These are phyloP conservation scores for Buxus sempervirens DNA, from an alignment of 164 flowering plant genomes.

Conservation along the genomic window DNA sequence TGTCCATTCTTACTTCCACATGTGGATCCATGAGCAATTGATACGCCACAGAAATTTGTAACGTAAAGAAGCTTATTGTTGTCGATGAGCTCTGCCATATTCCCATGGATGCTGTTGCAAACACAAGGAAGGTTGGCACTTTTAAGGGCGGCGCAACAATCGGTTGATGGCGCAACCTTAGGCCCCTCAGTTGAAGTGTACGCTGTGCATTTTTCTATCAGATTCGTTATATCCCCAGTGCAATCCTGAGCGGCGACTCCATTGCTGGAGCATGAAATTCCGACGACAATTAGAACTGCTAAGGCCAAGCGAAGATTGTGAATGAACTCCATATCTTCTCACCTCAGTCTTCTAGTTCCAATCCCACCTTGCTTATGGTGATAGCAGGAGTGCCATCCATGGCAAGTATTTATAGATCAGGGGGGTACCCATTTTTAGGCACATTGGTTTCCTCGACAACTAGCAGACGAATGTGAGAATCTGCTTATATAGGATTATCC, in stretches of 20 bases:
- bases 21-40: no score
- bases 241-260: constrained; percentile 1
- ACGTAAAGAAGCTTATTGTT: constrained; percentile 36
- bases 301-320: neutral
- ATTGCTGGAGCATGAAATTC: neutral
- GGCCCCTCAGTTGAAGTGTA: constrained; percentile 25
- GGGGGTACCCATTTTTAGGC: no score
- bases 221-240: constrained; percentile 7
- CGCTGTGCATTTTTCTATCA: constrained; percentile 13
- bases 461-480: no score
- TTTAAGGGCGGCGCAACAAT: constrained; percentile 26
- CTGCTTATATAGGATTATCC: no score
- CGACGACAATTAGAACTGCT: neutral
- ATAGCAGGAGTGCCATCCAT: no score
- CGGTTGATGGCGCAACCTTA: constrained; percentile 16
- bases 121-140: constrained; percentile 30
- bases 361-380: no score
- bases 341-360: no score
- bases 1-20: no score
- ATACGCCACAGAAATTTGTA: no score
- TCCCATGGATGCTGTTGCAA: constrained; percentile 28
- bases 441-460: no score
- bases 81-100: constrained; percentile 30
- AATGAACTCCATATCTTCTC: neutral
- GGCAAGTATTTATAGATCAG: no score